Percentiles rank a stretch among this genome's conserved stretches.
Conservation (phyloP, 352 stramenopile species). For the Halophytophthora polymorphica region DNA sequence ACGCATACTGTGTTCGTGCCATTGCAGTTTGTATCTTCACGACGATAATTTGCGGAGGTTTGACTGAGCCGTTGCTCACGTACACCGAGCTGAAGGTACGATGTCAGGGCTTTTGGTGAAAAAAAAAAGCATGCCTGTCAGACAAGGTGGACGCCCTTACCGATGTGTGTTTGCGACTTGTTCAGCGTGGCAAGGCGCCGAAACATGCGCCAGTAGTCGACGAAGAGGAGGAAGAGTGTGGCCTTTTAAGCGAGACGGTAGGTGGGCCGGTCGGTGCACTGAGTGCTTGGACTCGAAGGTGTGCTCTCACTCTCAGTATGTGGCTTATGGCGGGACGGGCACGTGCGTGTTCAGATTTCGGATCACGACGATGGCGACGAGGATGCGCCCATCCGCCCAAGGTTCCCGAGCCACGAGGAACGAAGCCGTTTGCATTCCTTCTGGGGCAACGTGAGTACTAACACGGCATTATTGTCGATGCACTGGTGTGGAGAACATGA, state of each 20-base stretch:
- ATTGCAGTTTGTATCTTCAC: conserved; percentile 93
- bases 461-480: not conserved
- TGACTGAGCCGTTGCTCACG: conserved; percentile 88
- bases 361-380: conserved; percentile 34
- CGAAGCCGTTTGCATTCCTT: conserved; percentile 52
- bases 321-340: too few relatives aligned
- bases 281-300: too few relatives aligned
- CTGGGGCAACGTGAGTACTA: conserved; percentile 51
- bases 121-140: too few relatives aligned
- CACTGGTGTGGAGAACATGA: not conserved
- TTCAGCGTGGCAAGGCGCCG: conserved; percentile 16
- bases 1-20: not conserved
- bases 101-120: too few relatives aligned
- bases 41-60: conserved; percentile 92
- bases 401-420: conserved; percentile 20
- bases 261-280: too few relatives aligned
- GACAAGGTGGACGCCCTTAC: not conserved
- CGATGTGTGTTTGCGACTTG: not conserved
- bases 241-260: conserved; percentile 36
- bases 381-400: conserved; percentile 17
- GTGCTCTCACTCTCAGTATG: too few relatives aligned
- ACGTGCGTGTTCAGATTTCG: conserved; percentile 37
- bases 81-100: conserved; percentile 68
- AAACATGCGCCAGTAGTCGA: conserved; percentile 4
- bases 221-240: conserved; percentile 45